Evolutionary conservation across 2,329 filamentous ascomycete genomes (phyloP).

Genomic region (Phoma sp.): DNA sequence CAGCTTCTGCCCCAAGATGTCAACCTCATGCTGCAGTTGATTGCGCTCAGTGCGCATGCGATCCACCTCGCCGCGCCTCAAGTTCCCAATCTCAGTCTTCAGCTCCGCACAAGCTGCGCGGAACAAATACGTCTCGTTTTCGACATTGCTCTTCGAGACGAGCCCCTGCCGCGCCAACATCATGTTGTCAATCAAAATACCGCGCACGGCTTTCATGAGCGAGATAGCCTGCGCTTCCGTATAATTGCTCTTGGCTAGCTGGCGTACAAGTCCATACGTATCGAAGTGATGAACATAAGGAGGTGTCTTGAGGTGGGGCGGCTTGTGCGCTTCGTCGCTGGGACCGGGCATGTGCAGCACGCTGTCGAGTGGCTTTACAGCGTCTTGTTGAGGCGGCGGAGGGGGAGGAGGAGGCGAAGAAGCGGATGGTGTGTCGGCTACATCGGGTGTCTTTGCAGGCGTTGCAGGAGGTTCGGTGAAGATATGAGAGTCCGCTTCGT

Average conservation of each 20-base stretch:
- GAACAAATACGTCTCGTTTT: constrained; percentile 95
- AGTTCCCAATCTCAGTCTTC: constrained; percentile 81
- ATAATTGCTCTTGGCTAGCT: constrained; percentile 75
- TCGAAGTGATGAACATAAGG: constrained; percentile 97
- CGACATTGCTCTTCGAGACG: constrained; percentile 88
- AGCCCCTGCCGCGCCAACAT: constrained; percentile 79
- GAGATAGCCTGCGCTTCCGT: constrained; percentile 76
- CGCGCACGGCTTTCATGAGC: constrained; percentile 89
- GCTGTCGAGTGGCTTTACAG: constrained; percentile 47
- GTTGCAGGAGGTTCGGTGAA: constrained; percentile 25
- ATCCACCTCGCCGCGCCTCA: constrained; percentile 77
- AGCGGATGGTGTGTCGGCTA: constrained; percentile 28
- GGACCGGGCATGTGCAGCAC: constrained; percentile 51
- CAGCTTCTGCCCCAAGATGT: constrained; percentile 84
- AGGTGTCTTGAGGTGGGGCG: constrained; percentile 72
- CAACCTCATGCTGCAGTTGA: constrained; percentile 91
- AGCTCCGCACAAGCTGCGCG: constrained; percentile 92
- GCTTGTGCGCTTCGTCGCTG: constrained; percentile 52
- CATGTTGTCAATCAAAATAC: constrained; percentile 77
- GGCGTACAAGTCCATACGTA: constrained; percentile 85
- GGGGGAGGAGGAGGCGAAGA: constrained; percentile 23
- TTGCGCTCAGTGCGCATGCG: constrained; percentile 81
- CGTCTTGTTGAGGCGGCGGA: constrained; percentile 29
- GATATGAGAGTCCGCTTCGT: constrained; percentile 17
- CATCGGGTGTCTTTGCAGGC: constrained; percentile 17